Evolutionary conservation across 169 alveolate genomes (phyloP).

Genomic region (Fabrea salina): DNA sequence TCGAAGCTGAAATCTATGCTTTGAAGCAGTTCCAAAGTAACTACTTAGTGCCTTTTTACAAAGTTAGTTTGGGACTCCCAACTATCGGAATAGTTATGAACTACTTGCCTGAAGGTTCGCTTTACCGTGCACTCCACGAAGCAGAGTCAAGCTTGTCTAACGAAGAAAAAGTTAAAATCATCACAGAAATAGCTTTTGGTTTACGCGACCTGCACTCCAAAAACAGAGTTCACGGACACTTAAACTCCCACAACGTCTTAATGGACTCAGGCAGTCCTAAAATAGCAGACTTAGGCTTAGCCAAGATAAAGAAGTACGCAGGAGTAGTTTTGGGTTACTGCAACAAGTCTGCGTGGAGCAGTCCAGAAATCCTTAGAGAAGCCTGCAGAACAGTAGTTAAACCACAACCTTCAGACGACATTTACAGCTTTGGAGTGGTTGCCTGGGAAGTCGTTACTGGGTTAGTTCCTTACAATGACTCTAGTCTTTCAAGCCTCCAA

Average conservation of each 20-base stretch:
- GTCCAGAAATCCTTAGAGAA: slow-evolving; percentile 15
- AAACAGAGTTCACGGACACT: slow-evolving; percentile 20
- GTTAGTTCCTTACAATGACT: background rate
- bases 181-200: background rate
- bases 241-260: slow-evolving; percentile 12
- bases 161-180: background rate
- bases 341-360: slow-evolving; percentile 9
- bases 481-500: background rate
- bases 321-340: background rate
- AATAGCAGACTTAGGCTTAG: slow-evolving; percentile 24
- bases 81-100: background rate
- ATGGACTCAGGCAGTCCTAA: background rate
- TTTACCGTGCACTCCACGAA: background rate
- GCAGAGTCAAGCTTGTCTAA: background rate
- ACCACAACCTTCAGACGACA: slow-evolving; percentile 4
- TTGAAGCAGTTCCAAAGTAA: background rate
- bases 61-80: background rate
- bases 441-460: slow-evolving; percentile 11
- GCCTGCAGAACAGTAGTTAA: background rate
- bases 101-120: background rate
- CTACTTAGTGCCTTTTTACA: background rate
- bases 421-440: slow-evolving; percentile 22
- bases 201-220: background rate
- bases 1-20: background rate
- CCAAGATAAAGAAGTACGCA: slow-evolving; percentile 16